Evolutionary conservation across 345 rosid genomes (phyloP), one percentile per base, ranked within the genome.

Genomic region (Syzygium grande): DNA sequence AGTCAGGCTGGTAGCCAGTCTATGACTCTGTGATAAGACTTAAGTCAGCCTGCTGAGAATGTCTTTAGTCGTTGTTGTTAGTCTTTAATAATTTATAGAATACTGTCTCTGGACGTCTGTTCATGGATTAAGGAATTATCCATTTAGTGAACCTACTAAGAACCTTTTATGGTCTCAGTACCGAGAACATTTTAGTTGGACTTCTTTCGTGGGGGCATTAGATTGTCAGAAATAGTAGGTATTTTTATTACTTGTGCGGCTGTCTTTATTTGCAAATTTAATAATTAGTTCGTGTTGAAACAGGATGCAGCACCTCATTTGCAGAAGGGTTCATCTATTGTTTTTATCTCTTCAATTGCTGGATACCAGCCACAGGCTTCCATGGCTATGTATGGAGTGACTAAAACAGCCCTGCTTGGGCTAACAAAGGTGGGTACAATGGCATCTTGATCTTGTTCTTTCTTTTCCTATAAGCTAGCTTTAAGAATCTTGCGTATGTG

Each of bases 341-440:
- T 98, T 89, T 90, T 96, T 52, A 91, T 96, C 89, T 93, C 99
- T 77, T 98, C 99, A 2, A 92, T 95, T 86, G 88, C 93, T 85
- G 99, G 92, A 56, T 98, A 91, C 89, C 89, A 84, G 30, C 99
- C 98, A 10, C 93, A 88, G 51, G n/a, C 91, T 59, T 84, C 97
- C 61, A 90, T 94, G 95, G 93, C 92, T 87, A 96, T 98, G 98
- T 98, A 98, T 89, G 99, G 98, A 30, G 98, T 98, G 56, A 95
- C 98, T 15, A 98, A 98, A 92, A 98, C 99, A 0, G 98, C 99
- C 68, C 95, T 96, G 89, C 93, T 98, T 43, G 99, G 98, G 49
- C 92, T 98, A 46, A 94, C 96, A 58, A 98, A 98, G 97, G 99
- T 96, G 85, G 15, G 89, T 29, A 22, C 30, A 59, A 43, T 46